Evolutionary conservation across 352 stramenopile genomes (phyloP), one percentile per base, ranked within the genome.

Genomic region (Pythium brachiatum): DNA sequence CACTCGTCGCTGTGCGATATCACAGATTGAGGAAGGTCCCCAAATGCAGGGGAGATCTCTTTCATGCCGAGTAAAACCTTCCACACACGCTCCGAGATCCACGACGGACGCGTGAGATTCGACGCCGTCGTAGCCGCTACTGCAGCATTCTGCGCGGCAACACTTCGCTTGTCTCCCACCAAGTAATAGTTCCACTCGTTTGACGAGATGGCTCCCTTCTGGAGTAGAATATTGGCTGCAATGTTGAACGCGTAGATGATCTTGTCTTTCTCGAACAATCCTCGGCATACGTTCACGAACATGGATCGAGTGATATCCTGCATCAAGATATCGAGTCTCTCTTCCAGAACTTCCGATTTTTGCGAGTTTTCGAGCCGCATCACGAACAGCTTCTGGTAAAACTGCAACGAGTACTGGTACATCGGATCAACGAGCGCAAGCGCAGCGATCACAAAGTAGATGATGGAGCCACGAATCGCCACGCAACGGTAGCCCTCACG

Each of bases 211-310:
- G 72, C 70, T 31, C 81, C 83, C 20, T 72, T 71, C 54, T 97
- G 88, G 1, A 95, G 64, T 4, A 94, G 48, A 58, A 98, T 97
- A 31, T 88, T 93, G 20, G 87, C 75, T 3, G 84, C 89, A 39
- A 98, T 97, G 75, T 97, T 96, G 64, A 98, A 96, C 12, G 93
- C 87, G 70, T 96, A 98, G 20, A 98, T 79, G 46, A 98, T 84
- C 70, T 98, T 98, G 75, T 98, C 89, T 53, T 95, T 96, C 68
- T 98, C 94, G 62, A 98, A 98, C 1, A 98, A 69, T 0, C 94
- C 94, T 2, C 92, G 83, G 63, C 94, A 98, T 1, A 98, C 80
- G 74, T 98, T 98, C 5, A 95, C 85, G 57, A 96, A 98, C 78
- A 98, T 97, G 43, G 83, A 96, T 44, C 75, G 75, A 1, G 94